Evolutionary conservation across 768 basidiomycete species (phyloP).

Genomic region (Leccinellum luteum): DNA sequence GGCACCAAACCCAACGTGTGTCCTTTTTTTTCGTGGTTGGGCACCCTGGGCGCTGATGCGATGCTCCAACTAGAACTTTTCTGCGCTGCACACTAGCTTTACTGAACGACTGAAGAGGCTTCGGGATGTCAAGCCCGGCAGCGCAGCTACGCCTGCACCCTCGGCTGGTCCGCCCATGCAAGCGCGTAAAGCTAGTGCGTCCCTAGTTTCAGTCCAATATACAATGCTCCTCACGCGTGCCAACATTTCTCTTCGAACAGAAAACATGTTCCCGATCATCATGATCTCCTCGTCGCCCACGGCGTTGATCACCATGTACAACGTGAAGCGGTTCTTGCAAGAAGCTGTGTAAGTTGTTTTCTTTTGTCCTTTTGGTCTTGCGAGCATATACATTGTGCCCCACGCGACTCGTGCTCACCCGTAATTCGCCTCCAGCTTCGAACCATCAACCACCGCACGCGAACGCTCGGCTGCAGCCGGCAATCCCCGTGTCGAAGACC

Average conservation of each 20-base stretch:
- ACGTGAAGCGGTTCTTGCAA: slow-evolving; percentile 91
- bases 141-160: slow-evolving; percentile 37
- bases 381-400: background rate
- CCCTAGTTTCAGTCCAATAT: background rate
- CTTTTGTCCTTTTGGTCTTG: background rate
- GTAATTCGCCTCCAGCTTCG: slow-evolving; percentile 48
- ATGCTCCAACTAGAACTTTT: slow-evolving; percentile 67
- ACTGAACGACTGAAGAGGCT: slow-evolving; percentile 77
- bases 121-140: slow-evolving; percentile 61
- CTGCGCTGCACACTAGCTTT: slow-evolving; percentile 60
- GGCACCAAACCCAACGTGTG: slow-evolving; percentile 83
- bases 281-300: slow-evolving; percentile 95
- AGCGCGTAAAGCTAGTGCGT: slow-evolving; percentile 70
- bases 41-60: background rate
- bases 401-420: background rate
- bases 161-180: slow-evolving; percentile 40
- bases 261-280: slow-evolving; percentile 87
- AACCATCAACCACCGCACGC: slow-evolving; percentile 72
- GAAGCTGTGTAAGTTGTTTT: slow-evolving; percentile 65
- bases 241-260: slow-evolving; percentile 32
- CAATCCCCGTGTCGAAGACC: slow-evolving; percentile 73
- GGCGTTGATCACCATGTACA: slow-evolving; percentile 95
- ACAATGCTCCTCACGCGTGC: no score
- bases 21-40: background rate
- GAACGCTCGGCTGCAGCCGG: slow-evolving; percentile 67